phyloP scores from a whole-genome alignment of 495 filamentous ascomycete genomes.

The Talaromyces ruber region DNA sequence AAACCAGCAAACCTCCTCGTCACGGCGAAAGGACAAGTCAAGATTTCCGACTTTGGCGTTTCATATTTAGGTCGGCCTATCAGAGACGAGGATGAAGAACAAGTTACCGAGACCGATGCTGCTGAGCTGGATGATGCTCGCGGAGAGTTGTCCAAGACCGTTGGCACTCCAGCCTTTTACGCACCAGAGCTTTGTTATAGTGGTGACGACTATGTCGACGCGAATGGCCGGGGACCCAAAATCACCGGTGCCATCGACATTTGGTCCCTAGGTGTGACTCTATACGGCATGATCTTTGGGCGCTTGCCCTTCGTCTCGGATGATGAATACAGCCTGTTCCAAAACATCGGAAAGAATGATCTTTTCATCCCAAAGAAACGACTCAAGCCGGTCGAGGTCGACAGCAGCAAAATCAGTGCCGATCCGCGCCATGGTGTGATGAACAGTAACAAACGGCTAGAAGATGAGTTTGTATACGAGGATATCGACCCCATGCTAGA shows the following conservation, averaged over 20 bases:
- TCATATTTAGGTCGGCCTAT: conserved; percentile 89
- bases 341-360: conserved; percentile 80
- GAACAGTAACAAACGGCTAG: conserved; percentile 43
- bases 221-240: conserved; percentile 33
- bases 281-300: conserved; percentile 91
- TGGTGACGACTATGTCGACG: conserved; percentile 37
- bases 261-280: conserved; percentile 92
- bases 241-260: conserved; percentile 81
- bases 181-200: conserved; percentile 95
- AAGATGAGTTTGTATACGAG: conserved; percentile 74
- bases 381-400: conserved; percentile 63
- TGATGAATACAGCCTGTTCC: conserved; percentile 84
- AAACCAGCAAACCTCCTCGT: conserved; percentile 96
- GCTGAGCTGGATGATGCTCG: conserved; percentile 81
- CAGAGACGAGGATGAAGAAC: conserved; percentile 67
- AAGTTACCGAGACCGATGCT: conserved; percentile 74
- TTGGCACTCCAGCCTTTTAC: conserved; percentile 96
- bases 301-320: conserved; percentile 87
- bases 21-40: conserved; percentile 76
- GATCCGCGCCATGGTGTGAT: conserved; percentile 19
- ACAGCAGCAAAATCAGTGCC: conserved; percentile 32
- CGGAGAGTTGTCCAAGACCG: conserved; percentile 85
- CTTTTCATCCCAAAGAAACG: conserved; percentile 78
- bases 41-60: conserved; percentile 99
- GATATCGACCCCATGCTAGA: conserved; percentile 72